Evolutionary conservation across 306 rosid genomes (phyloP), one percentile per base, ranked within the genome.

Genomic region (Corylus avellana): DNA sequence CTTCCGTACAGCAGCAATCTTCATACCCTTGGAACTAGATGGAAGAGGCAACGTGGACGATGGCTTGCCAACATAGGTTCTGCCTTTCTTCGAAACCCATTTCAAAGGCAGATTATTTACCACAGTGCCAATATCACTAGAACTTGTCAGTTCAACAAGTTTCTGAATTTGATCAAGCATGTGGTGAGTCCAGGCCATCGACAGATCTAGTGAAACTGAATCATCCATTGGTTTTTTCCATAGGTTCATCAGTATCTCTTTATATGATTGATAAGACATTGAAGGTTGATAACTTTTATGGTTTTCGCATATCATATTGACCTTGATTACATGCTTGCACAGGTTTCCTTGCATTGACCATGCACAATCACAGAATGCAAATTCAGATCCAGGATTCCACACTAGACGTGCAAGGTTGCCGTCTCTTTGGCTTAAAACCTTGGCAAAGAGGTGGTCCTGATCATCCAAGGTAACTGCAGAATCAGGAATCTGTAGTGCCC

Each of bases 321-420:
- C 94, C 88, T 95, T 95, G 62, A 93, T 85, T 77, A 89, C 91
- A 74, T 93, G 99, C 85, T 95, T 93, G 94, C 97, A 90, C 48
- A 93, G 89, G 85, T 90, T 95, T 76, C 98, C 98, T 81, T 91
- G 97, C 92, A 80, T 72, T 12, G 90, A 89, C 90, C 92, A 89
- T n/a, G 84, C 37, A 58, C 90, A 86, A 71, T 86, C 86, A 54
- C 98, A 95, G 63, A 93, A 91, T 42, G 97, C 88, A 76, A 93
- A 95, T 79, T 95, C 96, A 37, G 97, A 86, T 73, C 97, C 91
- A 0, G 98, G 98, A 86, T 95, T 95, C 99, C 99, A 95, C 57
- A 95, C 98, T 58, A 90, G 47, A 83, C 82, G 92, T 54, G 85
- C 57, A 58, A 48, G 9, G 62, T 74, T 79, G 55, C 83, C 80